These are phyloP conservation scores for Rhododendron mucronatum DNA, from an alignment of 148 eudicot genomes.

Conservation along the genomic window DNA sequence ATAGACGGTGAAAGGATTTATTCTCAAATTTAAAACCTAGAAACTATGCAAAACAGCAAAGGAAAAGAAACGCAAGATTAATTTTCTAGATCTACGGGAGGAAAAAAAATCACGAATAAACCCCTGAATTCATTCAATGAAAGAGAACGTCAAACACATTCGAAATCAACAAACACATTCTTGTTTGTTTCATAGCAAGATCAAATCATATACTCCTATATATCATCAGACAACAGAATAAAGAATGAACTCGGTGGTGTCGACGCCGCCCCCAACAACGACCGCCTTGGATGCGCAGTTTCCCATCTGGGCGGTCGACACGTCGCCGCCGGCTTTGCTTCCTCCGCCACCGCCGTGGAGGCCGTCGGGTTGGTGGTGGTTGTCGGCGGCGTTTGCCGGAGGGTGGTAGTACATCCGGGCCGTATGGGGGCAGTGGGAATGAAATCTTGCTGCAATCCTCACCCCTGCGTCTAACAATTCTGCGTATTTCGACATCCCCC, in stretches of 20 bases:
- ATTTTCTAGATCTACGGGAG: neutral
- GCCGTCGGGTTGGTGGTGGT: neutral
- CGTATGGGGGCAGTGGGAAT: slow-evolving; percentile 8
- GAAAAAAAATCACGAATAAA: neutral
- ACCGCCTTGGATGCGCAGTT: neutral
- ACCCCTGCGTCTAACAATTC: neutral
- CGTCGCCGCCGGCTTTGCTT: neutral
- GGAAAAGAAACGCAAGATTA: neutral
- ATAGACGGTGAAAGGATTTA: too few relatives aligned
- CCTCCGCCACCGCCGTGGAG: neutral
- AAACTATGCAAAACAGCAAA: too few relatives aligned
- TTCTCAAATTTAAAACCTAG: neutral
- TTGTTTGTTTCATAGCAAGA: neutral
- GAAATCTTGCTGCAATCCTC: neutral
- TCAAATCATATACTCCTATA: neutral
- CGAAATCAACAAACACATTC: neutral
- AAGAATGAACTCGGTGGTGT: neutral
- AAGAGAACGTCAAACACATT: neutral
- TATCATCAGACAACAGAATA: neutral
- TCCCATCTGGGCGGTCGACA: neutral
- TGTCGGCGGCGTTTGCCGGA: neutral
- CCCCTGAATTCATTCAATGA: neutral
- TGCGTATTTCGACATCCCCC: neutral
- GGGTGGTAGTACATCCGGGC: slow-evolving; percentile 5
- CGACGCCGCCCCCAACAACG: neutral